Percentiles rank a stretch among this genome's conserved stretches.
phyloP scores from a whole-genome alignment of 2,329 filamentous ascomycete species.

The Hawksworthiomyces lignivorus region DNA sequence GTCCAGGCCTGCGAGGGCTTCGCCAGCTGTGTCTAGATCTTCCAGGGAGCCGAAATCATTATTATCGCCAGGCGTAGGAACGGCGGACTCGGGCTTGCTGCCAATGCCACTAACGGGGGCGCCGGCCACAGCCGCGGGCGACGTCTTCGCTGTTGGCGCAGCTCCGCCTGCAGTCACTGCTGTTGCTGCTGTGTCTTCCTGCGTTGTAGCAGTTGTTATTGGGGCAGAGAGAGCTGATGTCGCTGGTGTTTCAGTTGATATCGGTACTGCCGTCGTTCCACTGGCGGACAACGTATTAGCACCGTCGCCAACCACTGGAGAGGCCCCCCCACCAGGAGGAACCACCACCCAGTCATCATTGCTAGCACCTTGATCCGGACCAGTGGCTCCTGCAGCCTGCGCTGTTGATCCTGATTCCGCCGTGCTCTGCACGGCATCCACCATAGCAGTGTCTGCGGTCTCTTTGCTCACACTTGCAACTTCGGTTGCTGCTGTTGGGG shows the following conservation, averaged over 20 bases:
- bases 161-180: not conserved
- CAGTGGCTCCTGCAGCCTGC: conserved; percentile 32
- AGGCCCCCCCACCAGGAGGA: conserved; percentile 52
- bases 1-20: conserved; percentile 61
- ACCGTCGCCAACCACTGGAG: conserved; percentile 14
- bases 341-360: conserved; percentile 70
- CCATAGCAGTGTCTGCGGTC: conserved; percentile 40
- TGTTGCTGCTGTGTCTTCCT: not conserved
- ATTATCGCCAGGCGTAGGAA: conserved; percentile 35
- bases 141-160: not conserved
- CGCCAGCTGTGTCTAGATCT: conserved; percentile 60
- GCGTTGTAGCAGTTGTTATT: not conserved
- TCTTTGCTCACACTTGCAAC: not conserved
- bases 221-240: not conserved
- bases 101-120: not conserved
- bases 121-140: not conserved
- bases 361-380: conserved; percentile 39
- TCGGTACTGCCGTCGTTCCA: not conserved
- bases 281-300: no score
- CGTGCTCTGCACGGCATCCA: conserved; percentile 32
- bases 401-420: conserved; percentile 10
- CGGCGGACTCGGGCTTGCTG: conserved; percentile 33
- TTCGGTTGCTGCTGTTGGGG: conserved; percentile 15
- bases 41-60: conserved; percentile 58
- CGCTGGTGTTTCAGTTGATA: not conserved